Percentiles rank a stretch among this genome's conserved stretches.
These are phyloP conservation scores for Petunia axillaris DNA, from an alignment of 257 asterid species.

Conservation along the genomic window DNA sequence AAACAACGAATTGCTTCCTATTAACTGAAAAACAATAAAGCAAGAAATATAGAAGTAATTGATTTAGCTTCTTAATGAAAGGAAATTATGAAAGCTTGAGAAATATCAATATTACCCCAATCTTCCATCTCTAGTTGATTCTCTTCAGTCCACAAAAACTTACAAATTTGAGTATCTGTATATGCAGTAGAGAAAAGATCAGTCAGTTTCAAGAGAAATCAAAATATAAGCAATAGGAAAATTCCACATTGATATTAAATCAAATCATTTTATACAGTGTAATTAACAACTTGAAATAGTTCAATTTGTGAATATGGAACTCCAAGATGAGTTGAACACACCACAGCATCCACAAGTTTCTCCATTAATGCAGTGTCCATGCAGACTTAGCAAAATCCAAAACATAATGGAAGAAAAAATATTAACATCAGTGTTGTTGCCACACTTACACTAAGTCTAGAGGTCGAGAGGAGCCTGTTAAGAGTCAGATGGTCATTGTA, in stretches of 20 bases:
- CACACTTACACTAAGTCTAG: background rate
- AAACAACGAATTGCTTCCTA: background rate
- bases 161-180: slow-evolving; percentile 18
- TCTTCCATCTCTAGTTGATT: slow-evolving; percentile 63
- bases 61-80: background rate
- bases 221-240: background rate
- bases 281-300: background rate
- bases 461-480: background rate
- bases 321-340: background rate
- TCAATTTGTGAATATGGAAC: background rate
- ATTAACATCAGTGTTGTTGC: background rate
- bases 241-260: background rate
- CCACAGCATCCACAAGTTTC: background rate
- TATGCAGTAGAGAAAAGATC: background rate
- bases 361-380: background rate
- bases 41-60: background rate
- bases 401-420: background rate
- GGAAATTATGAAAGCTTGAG: background rate
- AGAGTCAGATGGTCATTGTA: background rate
- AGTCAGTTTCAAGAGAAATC: background rate
- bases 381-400: background rate
- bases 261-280: background rate
- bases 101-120: slow-evolving; percentile 60
- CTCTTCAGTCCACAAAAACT: slow-evolving; percentile 31
- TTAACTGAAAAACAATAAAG: background rate